Conservation (phyloP, 345 rosid species). For the Arabidopsis arenosa region DNA sequence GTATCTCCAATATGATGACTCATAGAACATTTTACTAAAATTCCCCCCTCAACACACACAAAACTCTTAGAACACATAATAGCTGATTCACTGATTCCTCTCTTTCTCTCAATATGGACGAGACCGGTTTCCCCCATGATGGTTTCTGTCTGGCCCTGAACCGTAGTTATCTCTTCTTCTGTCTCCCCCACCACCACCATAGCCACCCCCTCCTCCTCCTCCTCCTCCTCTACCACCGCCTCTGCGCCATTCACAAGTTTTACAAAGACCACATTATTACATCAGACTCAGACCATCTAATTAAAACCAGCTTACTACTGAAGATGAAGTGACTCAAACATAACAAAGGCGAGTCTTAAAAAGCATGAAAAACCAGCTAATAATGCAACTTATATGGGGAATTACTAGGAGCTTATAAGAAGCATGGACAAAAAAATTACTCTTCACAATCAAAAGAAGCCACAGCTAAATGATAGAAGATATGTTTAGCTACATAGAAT, state of each 20-base stretch:
- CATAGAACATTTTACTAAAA: conserved; percentile 41
- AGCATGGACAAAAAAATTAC: conserved; percentile 1
- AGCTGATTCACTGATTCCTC: conserved; percentile 30
- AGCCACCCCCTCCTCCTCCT: conserved; percentile 66
- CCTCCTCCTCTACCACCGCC: conserved; percentile 52
- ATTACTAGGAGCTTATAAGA: not conserved
- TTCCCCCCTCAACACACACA: conserved; percentile 33
- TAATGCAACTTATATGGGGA: conserved; percentile 6
- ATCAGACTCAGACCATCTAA: conserved; percentile 11
- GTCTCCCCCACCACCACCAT: conserved; percentile 88
- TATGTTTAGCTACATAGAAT: not conserved
- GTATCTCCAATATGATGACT: conserved; percentile 38
- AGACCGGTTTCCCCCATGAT: conserved; percentile 87
- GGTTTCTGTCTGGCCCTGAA: conserved; percentile 88
- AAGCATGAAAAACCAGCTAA: conserved; percentile 12
- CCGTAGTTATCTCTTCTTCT: conserved; percentile 81
- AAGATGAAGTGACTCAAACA: conserved; percentile 10
- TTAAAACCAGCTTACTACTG: not conserved
- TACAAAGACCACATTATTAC: conserved; percentile 24
- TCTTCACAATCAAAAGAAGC: conserved; percentile 9
- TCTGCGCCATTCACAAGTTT: conserved; percentile 49
- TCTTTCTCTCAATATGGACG: conserved; percentile 76
- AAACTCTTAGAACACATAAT: conserved; percentile 40
- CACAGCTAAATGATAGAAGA: conserved; percentile 3
- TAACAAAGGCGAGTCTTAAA: not conserved